phyloP scores from a whole-genome alignment of 192 early-diverging fungal genomes.

The Phycomyces blakesleeanus region DNA sequence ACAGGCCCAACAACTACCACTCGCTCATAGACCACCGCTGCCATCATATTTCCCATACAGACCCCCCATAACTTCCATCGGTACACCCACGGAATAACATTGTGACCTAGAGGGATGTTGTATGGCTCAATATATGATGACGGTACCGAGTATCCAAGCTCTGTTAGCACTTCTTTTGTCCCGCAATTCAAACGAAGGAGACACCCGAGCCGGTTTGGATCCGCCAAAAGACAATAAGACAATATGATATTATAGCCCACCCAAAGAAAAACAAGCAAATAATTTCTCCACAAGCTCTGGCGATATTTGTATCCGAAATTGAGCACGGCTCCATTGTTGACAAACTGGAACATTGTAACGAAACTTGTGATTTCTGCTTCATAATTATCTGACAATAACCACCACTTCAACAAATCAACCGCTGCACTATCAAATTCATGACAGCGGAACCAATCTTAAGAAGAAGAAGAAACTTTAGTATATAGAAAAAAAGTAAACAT shows the following conservation, averaged over 20 bases:
- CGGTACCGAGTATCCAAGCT: constrained; percentile 19
- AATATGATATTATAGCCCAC: constrained; percentile 46
- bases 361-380: constrained; percentile 57
- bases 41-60: constrained; percentile 41
- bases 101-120: constrained; percentile 56
- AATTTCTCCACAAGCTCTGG: constrained; percentile 55
- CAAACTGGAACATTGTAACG: constrained; percentile 62
- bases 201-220: constrained; percentile 67
- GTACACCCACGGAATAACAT: constrained; percentile 55
- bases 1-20: constrained; percentile 49
- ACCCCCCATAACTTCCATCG: constrained; percentile 54
- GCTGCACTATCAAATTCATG: constrained; percentile 62
- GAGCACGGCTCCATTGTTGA: constrained; percentile 61
- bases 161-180: constrained; percentile 18
- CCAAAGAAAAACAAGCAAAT: constrained; percentile 50
- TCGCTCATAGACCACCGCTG: constrained; percentile 43
- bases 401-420: constrained; percentile 66
- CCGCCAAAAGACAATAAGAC: constrained; percentile 53
- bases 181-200: constrained; percentile 54
- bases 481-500: not conserved
- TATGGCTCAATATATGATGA: constrained; percentile 42
- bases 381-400: constrained; percentile 72
- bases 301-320: constrained; percentile 67
- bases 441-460: constrained; percentile 54
- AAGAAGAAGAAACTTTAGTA: not conserved